Percentiles rank a stretch among this genome's conserved stretches.
phyloP scores from a whole-genome alignment of 1,284 basidiomycete genomes.

The Anthracocystis panici-leucophaei region DNA sequence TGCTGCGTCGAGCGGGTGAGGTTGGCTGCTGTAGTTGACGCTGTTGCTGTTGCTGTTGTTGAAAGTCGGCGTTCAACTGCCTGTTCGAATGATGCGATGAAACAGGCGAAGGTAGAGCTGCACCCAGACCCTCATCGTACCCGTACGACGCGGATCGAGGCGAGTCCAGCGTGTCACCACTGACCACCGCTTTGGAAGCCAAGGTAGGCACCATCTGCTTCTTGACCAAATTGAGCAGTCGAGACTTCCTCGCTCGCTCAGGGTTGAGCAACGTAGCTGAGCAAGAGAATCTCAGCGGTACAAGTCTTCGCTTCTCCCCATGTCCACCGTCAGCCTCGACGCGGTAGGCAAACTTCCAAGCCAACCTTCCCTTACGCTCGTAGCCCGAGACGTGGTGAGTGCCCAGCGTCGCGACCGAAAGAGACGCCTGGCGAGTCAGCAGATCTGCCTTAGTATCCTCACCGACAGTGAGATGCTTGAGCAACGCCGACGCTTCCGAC shows the following conservation, averaged over 20 bases:
- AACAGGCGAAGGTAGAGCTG: slow-evolving; percentile 23
- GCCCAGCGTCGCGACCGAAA: slow-evolving; percentile 48
- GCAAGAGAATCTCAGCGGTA: slow-evolving; percentile 54
- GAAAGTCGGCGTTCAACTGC: slow-evolving; percentile 1
- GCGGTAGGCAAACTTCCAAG: slow-evolving; percentile 58
- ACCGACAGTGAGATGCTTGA: slow-evolving; percentile 58
- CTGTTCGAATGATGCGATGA: slow-evolving; percentile 21
- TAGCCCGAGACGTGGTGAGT: slow-evolving; percentile 54
- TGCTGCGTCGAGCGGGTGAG: slow-evolving; percentile 18
- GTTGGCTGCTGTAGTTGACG: neutral
- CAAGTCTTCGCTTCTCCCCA: slow-evolving; percentile 18
- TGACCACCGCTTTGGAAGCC: slow-evolving; percentile 34
- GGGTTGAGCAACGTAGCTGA: slow-evolving; percentile 60
- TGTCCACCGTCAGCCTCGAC: slow-evolving; percentile 26
- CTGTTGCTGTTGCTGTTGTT: neutral
- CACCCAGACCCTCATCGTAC: slow-evolving; percentile 5
- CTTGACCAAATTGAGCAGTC: slow-evolving; percentile 55
- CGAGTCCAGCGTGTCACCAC: slow-evolving; percentile 7
- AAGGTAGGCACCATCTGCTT: slow-evolving; percentile 56
- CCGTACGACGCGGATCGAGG: slow-evolving; percentile 10
- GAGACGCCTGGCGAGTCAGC: slow-evolving; percentile 56
- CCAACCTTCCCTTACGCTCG: slow-evolving; percentile 55
- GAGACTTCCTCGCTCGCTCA: slow-evolving; percentile 51
- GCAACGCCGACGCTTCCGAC: slow-evolving; percentile 26
- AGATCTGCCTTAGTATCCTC: slow-evolving; percentile 59